Base-by-base conservation (phyloP, 1,284 basidiomycete genomes). In the Sanghuangporus weigelae region DNA sequence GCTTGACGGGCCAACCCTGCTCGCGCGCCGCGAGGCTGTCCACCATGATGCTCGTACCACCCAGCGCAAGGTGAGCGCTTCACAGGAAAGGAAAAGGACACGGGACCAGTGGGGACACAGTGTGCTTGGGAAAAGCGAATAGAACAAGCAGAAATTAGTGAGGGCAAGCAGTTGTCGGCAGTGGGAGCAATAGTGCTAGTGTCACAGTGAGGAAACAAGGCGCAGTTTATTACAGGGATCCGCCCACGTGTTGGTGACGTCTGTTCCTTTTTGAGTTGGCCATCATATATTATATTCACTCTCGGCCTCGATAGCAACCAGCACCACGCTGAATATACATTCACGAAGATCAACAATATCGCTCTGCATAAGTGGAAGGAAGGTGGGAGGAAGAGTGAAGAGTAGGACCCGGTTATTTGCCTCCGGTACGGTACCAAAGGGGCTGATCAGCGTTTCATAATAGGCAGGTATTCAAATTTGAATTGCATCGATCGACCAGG, bases 11-110 rank as follows among this genome's bases (percentile, higher is more conserved):
- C 26, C 46, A 44, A 54, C 38, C 59, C 46, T 14, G 55, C 26
- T 49, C 49, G 14, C 21, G 61, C 38, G 46, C 54, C 46, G 61
- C 61, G 36, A 57, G 54, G 55, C 61, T 49, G 44, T 55, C 42
- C 31, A 42, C 35, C 61, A 62, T 62, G 38, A 23, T 57, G 46
- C 31, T 8, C 35, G 44, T 23, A 16, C 31, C 12, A 46, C 46
- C 36, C 21, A 21, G 39, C 39, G 26, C 40, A n/a, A 35, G 12
- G 46, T 11, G 11, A 35, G 31, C n/a, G 31, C 6, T 36, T 14
- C 21, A 6, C 2, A 26, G n/a, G 40, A 46, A 31, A 31, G 26
- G 26, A 31, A 31, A 31, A 31, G 26, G 26, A 31, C 2, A 31
- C 21, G 36, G 31, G 46, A 38, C 26, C 36, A n/a, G 31, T 14